Evolutionary conservation across 108 stramenopile genomes (phyloP), one percentile per base, ranked within the genome.

Genomic region (Pelagomonas calceolata): DNA sequence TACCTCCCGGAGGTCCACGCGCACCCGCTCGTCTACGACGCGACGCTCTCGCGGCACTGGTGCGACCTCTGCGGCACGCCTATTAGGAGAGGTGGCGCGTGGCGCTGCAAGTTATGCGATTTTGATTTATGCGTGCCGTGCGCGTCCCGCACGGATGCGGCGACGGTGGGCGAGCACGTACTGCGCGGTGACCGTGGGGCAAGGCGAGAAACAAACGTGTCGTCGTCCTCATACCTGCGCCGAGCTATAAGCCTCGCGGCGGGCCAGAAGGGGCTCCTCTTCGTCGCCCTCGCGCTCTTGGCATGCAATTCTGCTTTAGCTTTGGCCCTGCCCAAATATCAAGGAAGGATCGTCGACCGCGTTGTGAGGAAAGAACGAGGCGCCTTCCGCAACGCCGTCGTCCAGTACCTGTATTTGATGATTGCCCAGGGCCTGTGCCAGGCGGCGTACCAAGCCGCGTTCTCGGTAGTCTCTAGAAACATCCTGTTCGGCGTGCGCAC

Each of bases 91-190:
- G 71, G 66, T 32, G 79, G 67, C 32, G 79, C 79, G 12, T 84
- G 77, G 70, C 79, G 84, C 43, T 84, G 84, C 66, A 80, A 77
- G 36, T 65, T 82, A 16, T 84, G 84, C 71, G 84, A 84, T 65
- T 84, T 80, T 68, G 84, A 84, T 60, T 67, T 84, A 68, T 84
- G 84, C 76, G 70, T 80, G 1, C 30, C 36, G 7, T 84, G 84
- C 66, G 69, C 37, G 39, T 35, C 51, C 26, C 78, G 81, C 32
- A 78, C 70, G 73, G 84, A 79, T 70, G 64, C 73, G 18, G 75
- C 78, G 32, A 83, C 64, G 45, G 80, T 77, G 60, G 78, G 78
- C 21, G 84, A 85, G 68, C 73, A 79, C 33, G 78, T 82, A 16
- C 68, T 85, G 36, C 64, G 84, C 29, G 75, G 75, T 15, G 84